These are phyloP conservation scores for Cicer pinnatifidum DNA, from an alignment of 306 rosid species.

Conservation along the genomic window DNA sequence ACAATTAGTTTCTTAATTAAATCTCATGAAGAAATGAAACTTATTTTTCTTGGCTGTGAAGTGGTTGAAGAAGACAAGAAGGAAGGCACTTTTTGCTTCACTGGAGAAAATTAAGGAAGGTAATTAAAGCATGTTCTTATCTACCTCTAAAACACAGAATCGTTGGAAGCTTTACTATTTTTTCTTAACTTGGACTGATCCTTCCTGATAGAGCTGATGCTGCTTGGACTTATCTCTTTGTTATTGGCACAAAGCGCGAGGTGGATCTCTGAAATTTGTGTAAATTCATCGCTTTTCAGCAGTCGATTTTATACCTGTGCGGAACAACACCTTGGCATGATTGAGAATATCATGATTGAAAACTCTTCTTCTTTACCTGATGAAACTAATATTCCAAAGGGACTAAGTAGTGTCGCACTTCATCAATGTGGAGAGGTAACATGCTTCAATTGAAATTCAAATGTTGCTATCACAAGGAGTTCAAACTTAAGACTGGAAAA, in stretches of 20 bases:
- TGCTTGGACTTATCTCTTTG: conserved; percentile 92
- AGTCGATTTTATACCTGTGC: conserved; percentile 76
- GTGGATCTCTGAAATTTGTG: conserved; percentile 91
- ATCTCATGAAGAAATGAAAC: conserved; percentile 27
- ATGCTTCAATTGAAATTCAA: background rate
- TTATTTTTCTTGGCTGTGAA: conserved; percentile 45
- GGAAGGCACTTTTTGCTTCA: conserved; percentile 88
- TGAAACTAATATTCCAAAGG: conserved; percentile 51
- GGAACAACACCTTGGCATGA: conserved; percentile 54
- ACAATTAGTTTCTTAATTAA: conserved; percentile 5
- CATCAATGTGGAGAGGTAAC: conserved; percentile 81
- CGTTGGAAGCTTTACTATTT: background rate
- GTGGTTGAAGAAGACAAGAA: conserved; percentile 90
- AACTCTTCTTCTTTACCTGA: conserved; percentile 52
- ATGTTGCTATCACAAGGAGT: too few species aligned
- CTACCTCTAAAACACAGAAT: conserved; percentile 17
- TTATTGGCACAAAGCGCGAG: conserved; percentile 89
- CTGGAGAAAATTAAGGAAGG: conserved; percentile 97
- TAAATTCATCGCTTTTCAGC: conserved; percentile 77
- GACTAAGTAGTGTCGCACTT: conserved; percentile 42
- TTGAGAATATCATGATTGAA: conserved; percentile 47
- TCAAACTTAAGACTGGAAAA: too few species aligned
- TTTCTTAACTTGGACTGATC: conserved; percentile 33
- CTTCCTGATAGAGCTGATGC: conserved; percentile 83
- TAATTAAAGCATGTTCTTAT: conserved; percentile 13